Percentiles rank a stretch among this genome's conserved stretches.
These are phyloP conservation scores for Colletotrichum tabaci DNA, from an alignment of 2,329 filamentous ascomycete species.

Conservation along the genomic window DNA sequence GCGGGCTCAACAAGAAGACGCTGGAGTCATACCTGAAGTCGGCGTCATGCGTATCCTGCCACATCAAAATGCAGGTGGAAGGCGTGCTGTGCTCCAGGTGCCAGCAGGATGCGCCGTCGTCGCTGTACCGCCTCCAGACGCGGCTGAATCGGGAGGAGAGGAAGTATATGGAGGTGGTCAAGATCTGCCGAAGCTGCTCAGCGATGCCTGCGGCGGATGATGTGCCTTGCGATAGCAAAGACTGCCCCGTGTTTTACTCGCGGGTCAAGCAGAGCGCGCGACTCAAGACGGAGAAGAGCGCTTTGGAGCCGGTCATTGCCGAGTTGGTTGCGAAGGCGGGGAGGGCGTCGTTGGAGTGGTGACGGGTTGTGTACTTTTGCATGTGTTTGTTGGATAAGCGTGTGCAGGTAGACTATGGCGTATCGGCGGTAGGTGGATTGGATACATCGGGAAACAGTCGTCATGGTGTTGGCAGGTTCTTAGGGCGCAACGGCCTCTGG, in stretches of 20 bases:
- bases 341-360: conserved; percentile 54
- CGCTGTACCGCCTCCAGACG: conserved; percentile 75
- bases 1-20: conserved; percentile 64
- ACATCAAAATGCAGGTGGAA: conserved; percentile 62
- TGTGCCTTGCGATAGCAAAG: conserved; percentile 89
- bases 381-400: background rate
- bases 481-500: conserved; percentile 12
- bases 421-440: background rate
- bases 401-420: background rate
- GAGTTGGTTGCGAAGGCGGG: conserved; percentile 49
- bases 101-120: conserved; percentile 66
- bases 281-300: conserved; percentile 57
- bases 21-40: conserved; percentile 95
- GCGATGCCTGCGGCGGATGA: conserved; percentile 80
- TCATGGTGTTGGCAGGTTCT: background rate
- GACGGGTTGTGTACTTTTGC: conserved; percentile 25
- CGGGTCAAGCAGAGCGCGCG: conserved; percentile 74
- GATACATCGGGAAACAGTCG: background rate
- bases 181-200: conserved; percentile 86
- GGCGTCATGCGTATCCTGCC: conserved; percentile 84
- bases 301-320: conserved; percentile 51
- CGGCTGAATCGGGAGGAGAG: conserved; percentile 75
- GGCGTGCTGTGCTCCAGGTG: conserved; percentile 72
- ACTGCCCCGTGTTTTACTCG: conserved; percentile 94
- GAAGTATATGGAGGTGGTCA: conserved; percentile 74